Conservation (phyloP, 306 rosid genomes). For the Rosa chinensis region DNA sequence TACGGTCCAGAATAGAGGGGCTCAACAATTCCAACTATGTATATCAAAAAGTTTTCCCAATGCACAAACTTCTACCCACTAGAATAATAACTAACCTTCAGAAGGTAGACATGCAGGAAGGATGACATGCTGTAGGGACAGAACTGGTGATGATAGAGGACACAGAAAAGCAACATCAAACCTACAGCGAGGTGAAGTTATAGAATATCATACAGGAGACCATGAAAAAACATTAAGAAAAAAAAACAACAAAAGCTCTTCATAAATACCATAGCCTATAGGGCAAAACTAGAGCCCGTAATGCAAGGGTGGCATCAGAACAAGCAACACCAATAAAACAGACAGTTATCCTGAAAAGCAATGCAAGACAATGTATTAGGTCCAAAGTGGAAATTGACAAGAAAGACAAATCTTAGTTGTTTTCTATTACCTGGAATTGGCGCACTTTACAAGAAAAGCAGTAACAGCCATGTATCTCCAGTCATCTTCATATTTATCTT, state of each 20-base stretch:
- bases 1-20: background rate
- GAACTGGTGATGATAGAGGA: conserved; percentile 78
- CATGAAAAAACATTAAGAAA: background rate
- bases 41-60: background rate
- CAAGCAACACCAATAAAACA: conserved; percentile 88
- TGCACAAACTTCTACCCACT: background rate
- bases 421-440: conserved; percentile 65
- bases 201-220: conserved; percentile 1
- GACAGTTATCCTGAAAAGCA: conserved; percentile 71
- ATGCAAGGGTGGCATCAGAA: conserved; percentile 84
- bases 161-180: conserved; percentile 76
- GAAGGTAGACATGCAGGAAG: conserved; percentile 43
- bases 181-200: conserved; percentile 45
- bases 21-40: background rate
- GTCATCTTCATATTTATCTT: conserved; percentile 79
- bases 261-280: conserved; percentile 70
- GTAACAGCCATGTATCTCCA: conserved; percentile 98
- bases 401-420: conserved; percentile 23
- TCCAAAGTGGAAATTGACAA: conserved; percentile 16
- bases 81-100: conserved; percentile 53
- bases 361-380: conserved; percentile 7
- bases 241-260: conserved; percentile 14
- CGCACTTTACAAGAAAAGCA: conserved; percentile 78
- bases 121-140: conserved; percentile 78
- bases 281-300: conserved; percentile 86